phyloP scores from a whole-genome alignment of 2,329 filamentous ascomycete genomes.

The Ophiostoma fasciatum region DNA sequence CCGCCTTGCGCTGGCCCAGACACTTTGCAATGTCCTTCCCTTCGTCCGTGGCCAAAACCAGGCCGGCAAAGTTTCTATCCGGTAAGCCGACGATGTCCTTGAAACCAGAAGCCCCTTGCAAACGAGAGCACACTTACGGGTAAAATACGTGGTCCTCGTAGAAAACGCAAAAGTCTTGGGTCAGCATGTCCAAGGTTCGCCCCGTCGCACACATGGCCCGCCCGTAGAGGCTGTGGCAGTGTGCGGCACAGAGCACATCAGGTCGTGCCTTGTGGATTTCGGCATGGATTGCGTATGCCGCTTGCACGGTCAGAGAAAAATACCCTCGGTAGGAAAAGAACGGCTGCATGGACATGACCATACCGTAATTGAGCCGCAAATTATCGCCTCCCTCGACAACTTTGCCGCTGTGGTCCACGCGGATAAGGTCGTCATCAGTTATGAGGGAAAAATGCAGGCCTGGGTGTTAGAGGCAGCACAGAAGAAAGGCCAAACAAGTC shows the following conservation, averaged over 20 bases:
- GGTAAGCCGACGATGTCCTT: too few relatives aligned
- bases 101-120: too few relatives aligned
- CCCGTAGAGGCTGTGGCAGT: slow-evolving; percentile 39
- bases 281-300: slow-evolving; percentile 17
- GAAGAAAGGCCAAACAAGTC: too few relatives aligned
- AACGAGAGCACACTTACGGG: slow-evolving; percentile 5
- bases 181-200: slow-evolving; percentile 48
- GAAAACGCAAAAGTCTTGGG: slow-evolving; percentile 46
- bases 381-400: slow-evolving; percentile 44
- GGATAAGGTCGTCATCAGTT: slow-evolving; percentile 47
- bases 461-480: too few relatives aligned
- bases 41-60: slow-evolving; percentile 37
- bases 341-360: too few relatives aligned
- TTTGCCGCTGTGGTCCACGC: slow-evolving; percentile 41
- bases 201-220: slow-evolving; percentile 46
- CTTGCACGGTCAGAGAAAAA: too few relatives aligned
- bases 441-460: slow-evolving; percentile 49
- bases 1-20: slow-evolving; percentile 34
- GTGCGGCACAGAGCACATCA: slow-evolving; percentile 38
- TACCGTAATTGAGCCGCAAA: slow-evolving; percentile 17
- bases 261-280: slow-evolving; percentile 40
- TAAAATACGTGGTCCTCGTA: slow-evolving; percentile 34
- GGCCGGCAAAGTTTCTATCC: slow-evolving; percentile 31
- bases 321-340: too few relatives aligned
- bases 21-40: slow-evolving; percentile 31